Evolutionary conservation across 2,329 filamentous ascomycete species (phyloP), one percentile per base, ranked within the genome.

Genomic region (Arthrobotrys sphaeroides): DNA sequence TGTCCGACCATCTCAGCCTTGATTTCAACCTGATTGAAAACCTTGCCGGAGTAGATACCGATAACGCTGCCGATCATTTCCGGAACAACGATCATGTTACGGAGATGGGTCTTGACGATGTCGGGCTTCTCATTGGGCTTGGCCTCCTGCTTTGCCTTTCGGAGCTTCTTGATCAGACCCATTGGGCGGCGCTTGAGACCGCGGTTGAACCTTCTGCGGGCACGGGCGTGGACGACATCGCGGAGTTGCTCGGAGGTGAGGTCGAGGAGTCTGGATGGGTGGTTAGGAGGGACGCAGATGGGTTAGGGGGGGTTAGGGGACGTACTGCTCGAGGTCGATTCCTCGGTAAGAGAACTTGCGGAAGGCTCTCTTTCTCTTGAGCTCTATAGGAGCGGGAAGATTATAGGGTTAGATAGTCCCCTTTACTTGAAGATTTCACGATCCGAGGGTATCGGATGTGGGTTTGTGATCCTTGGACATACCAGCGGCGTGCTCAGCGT

Each of bases 1-100:
- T 98, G 94, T 85, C 95, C 95, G 86, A 99, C 95, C 95, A 99
- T 99, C 90, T 99, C 95, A 82, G 95, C 95, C 91, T 97, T 97
- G 88, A 99, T 95, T 87, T 99, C 95, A 82, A 99, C 94, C 90
- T 97, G 94, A 91, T 99, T 99, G 92, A 99, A 99, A 87, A 98
- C 94, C 91, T 99, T 99, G 84, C 95, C 95, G 81, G 93, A 97
- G 92, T 99, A 99, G 89, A 99, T 95, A 85, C 94, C 95, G 83
- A 99, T 91, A 83, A 99, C 94, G 86, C 89, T 92, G 83, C 95
- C 95, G 84, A 99, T 99, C 95, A 99, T 98, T 90, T 99, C 95
- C 83, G 95, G 95, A 82, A 99, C 95, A 84, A 99, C 90, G 85
- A 99, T 97, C 95, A 99, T 99, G 89, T 99, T 91, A 86, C 94